These are phyloP conservation scores for Corniculantispora saksenae DNA, from an alignment of 2,329 filamentous ascomycete species.

Conservation along the genomic window DNA sequence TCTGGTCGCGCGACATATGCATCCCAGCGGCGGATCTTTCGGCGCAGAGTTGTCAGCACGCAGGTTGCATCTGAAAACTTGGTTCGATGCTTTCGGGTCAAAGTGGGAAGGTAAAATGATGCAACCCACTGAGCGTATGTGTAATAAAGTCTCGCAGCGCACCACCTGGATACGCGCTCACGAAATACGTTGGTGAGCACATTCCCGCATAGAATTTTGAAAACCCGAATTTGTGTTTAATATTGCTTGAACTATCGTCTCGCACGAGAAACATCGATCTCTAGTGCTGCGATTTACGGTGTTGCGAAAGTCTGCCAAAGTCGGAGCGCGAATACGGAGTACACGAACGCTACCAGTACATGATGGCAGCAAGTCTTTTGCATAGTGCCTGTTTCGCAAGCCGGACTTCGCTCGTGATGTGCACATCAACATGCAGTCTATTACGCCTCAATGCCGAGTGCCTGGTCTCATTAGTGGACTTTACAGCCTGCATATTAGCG, in stretches of 20 bases:
- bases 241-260: too few relatives aligned
- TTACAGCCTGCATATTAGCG: slow-evolving; percentile 1
- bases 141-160: background rate
- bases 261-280: too few relatives aligned
- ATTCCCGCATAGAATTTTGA: too few relatives aligned
- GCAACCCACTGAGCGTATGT: background rate
- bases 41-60: background rate
- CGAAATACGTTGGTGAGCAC: background rate
- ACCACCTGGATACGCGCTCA: background rate
- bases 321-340: too few relatives aligned
- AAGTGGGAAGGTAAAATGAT: background rate
- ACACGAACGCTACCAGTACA: too few relatives aligned
- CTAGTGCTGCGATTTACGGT: too few relatives aligned
- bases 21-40: background rate
- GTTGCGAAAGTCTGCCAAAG: too few relatives aligned
- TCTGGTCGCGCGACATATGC: background rate
- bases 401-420: background rate
- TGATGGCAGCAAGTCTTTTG: too few relatives aligned
- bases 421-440: background rate
- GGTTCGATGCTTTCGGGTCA: background rate
- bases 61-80: background rate
- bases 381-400: too few relatives aligned
- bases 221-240: too few relatives aligned
- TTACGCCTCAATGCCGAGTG: too few relatives aligned
- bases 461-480: background rate